Evolutionary conservation across 768 basidiomycete species (phyloP).

Genomic region (Calocybe indica): DNA sequence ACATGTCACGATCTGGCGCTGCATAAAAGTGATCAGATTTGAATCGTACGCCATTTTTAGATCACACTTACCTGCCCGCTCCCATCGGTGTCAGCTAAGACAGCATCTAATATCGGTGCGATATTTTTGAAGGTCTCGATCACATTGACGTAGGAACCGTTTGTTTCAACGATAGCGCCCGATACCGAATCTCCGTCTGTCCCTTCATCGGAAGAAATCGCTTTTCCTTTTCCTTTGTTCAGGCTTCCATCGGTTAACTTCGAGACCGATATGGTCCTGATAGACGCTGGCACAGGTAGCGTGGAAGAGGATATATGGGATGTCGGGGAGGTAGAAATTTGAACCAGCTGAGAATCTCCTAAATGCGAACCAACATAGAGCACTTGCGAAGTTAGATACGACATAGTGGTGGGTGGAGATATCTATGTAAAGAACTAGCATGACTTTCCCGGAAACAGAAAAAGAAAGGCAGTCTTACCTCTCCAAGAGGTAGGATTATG

Average conservation of each 20-base stretch:
- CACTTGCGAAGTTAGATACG: slow-evolving; percentile 64
- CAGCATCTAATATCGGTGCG: slow-evolving; percentile 78
- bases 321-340: slow-evolving; percentile 45
- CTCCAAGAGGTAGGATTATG: slow-evolving; percentile 62
- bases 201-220: slow-evolving; percentile 26
- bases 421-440: slow-evolving; percentile 32
- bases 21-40: not conserved
- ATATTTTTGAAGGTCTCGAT: slow-evolving; percentile 69
- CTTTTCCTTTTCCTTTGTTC: slow-evolving; percentile 34
- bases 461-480: slow-evolving; percentile 35
- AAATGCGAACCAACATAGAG: slow-evolving; percentile 78
- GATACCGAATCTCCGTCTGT: slow-evolving; percentile 19
- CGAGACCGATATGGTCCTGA: slow-evolving; percentile 34
- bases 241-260: slow-evolving; percentile 21
- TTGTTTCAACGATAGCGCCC: slow-evolving; percentile 44
- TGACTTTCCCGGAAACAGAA: not conserved
- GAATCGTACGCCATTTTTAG: not conserved
- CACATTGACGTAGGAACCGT: slow-evolving; percentile 54
- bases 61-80: slow-evolving; percentile 53
- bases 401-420: slow-evolving; percentile 65
- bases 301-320: slow-evolving; percentile 34
- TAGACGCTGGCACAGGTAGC: slow-evolving; percentile 43
- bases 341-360: slow-evolving; percentile 75
- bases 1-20: slow-evolving; percentile 83
- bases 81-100: slow-evolving; percentile 66